phyloP scores from a whole-genome alignment of 2,329 filamentous ascomycete species.

The Epichloe festucae region DNA sequence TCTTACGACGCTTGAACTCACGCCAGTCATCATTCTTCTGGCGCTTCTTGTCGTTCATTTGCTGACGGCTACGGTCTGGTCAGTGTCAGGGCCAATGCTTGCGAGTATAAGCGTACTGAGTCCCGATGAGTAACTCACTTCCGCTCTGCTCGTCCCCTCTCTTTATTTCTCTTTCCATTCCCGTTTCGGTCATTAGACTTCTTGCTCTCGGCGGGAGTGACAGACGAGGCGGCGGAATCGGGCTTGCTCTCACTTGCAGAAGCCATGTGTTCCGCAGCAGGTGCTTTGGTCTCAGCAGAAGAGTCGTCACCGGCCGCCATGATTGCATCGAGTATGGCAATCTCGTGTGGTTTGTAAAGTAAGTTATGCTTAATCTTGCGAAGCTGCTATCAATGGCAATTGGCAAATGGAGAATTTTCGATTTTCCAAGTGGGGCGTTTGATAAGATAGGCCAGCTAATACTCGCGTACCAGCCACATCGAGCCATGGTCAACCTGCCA shows the following conservation, averaged over 20 bases:
- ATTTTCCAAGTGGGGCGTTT: neutral
- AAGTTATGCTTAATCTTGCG: neutral
- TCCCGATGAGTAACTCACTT: slow-evolving; percentile 2
- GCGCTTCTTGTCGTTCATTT: slow-evolving; percentile 23
- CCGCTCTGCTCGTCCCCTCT: slow-evolving; percentile 16
- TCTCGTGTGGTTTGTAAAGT: neutral
- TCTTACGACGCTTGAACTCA: slow-evolving; percentile 29
- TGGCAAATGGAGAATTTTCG: slow-evolving; percentile 6
- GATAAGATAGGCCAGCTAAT: slow-evolving; percentile 1
- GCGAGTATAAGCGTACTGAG: no score
- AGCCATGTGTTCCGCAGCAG: slow-evolving; percentile 7
- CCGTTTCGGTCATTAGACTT: slow-evolving; percentile 6
- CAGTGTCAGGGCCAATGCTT: slow-evolving; percentile 12
- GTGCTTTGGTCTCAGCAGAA: slow-evolving; percentile 15
- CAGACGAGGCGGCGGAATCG: neutral
- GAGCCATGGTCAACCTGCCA: no score
- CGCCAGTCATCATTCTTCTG: slow-evolving; percentile 26
- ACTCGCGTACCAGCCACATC: no score
- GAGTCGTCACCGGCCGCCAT: slow-evolving; percentile 20
- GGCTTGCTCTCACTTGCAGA: slow-evolving; percentile 2
- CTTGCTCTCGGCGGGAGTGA: neutral
- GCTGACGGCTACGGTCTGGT: slow-evolving; percentile 22
- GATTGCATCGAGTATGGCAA: slow-evolving; percentile 14
- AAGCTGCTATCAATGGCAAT: neutral
- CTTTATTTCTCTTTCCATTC: slow-evolving; percentile 10